Percentiles rank a stretch among this genome's conserved stretches.
phyloP scores from a whole-genome alignment of 768 basidiomycete species.

The Panus rudis region DNA sequence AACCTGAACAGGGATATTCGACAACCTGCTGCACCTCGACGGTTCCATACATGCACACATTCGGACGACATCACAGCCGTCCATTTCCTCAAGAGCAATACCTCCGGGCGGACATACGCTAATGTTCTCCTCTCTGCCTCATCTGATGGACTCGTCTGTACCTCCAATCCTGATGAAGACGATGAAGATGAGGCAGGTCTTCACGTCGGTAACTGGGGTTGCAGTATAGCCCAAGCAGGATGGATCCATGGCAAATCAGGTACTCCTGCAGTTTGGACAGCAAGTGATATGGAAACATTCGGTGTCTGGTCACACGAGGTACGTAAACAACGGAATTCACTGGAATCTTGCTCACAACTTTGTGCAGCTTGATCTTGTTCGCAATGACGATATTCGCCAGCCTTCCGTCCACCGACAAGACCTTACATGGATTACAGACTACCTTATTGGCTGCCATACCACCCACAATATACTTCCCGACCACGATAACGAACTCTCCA shows the following conservation, averaged over 20 bases:
- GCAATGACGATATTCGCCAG: constrained; percentile 54
- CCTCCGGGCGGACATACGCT: constrained; percentile 4
- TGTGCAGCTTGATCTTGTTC: constrained; percentile 50
- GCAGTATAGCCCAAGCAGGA: constrained; percentile 71
- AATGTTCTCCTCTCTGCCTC: constrained; percentile 71
- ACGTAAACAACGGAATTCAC: constrained; percentile 3
- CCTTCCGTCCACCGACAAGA: constrained; percentile 53
- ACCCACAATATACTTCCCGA: constrained; percentile 16
- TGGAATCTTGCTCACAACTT: background rate
- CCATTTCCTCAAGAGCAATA: constrained; percentile 35
- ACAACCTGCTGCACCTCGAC: constrained; percentile 60
- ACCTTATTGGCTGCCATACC: constrained; percentile 51
- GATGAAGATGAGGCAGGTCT: constrained; percentile 86
- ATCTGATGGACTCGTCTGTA: constrained; percentile 75
- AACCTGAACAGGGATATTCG: constrained; percentile 66
- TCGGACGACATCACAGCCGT: constrained; percentile 88
- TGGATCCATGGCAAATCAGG: constrained; percentile 40
- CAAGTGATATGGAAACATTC: constrained; percentile 94
- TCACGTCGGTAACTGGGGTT: constrained; percentile 81
- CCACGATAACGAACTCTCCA: constrained; percentile 33
- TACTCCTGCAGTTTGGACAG: constrained; percentile 59
- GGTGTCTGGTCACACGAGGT: constrained; percentile 78
- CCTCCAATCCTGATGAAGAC: constrained; percentile 61
- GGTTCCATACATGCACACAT: constrained; percentile 80
- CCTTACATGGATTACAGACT: constrained; percentile 73